phyloP scores from a whole-genome alignment of 768 basidiomycete species.

The Sutorius australiensis region DNA sequence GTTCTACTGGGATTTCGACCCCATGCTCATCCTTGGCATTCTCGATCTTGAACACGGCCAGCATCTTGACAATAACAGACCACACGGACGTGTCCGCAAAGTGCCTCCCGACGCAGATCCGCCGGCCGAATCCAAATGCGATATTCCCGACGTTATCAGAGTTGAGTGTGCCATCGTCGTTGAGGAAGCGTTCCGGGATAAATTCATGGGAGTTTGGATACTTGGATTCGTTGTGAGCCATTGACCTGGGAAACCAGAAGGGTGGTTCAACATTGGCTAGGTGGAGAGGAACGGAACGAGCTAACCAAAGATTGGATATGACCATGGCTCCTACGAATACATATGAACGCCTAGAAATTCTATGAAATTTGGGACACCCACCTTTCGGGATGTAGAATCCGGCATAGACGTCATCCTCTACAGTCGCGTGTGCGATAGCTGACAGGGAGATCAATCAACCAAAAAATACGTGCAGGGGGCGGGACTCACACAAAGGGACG shows the following conservation, averaged over 20 bases:
- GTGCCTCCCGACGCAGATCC: conserved; percentile 29
- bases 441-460: neutral
- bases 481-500: conserved; percentile 14
- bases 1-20: conserved; percentile 18
- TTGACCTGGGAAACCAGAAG: conserved; percentile 14
- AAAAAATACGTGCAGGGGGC: neutral
- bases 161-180: conserved; percentile 20
- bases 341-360: neutral
- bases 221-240: conserved; percentile 27
- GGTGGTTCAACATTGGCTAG: neutral
- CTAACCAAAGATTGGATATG: conserved; percentile 20
- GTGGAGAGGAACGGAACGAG: neutral
- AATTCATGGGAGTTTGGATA: conserved; percentile 38
- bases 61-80: conserved; percentile 17
- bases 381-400: conserved; percentile 51
- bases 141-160: conserved; percentile 8
- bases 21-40: conserved; percentile 19
- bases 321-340: conserved; percentile 13
- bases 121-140: conserved; percentile 28
- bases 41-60: conserved; percentile 17
- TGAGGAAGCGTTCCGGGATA: conserved; percentile 40
- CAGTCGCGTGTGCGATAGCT: conserved; percentile 32
- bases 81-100: conserved; percentile 25
- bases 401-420: conserved; percentile 41
- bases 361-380: neutral